Conservation (phyloP, 1,284 basidiomycete genomes). For the Butyriboletus appendiculatus region DNA sequence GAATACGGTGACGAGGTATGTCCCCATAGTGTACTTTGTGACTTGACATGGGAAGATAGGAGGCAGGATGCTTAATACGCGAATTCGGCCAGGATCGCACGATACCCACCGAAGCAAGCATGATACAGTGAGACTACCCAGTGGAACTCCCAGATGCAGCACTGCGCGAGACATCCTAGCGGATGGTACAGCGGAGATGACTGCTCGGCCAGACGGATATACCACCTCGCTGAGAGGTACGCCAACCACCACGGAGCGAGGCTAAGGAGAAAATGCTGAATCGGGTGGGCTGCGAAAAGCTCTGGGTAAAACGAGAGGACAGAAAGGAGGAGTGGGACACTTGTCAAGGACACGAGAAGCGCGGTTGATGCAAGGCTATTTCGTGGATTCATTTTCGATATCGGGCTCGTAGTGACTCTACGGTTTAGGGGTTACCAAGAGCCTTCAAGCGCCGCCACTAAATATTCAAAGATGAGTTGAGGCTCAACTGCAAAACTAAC, state of each 20-base stretch:
- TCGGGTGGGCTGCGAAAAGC: slow-evolving; percentile 12
- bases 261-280: slow-evolving; percentile 17
- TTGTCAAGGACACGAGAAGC: slow-evolving; percentile 18
- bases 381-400: slow-evolving; percentile 10
- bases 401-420: not conserved
- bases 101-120: slow-evolving; percentile 22
- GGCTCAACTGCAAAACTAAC: no score
- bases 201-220: slow-evolving; percentile 21
- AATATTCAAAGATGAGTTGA: not conserved
- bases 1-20: slow-evolving; percentile 26
- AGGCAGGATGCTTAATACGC: not conserved
- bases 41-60: slow-evolving; percentile 4
- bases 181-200: slow-evolving; percentile 32
- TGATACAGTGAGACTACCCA: slow-evolving; percentile 24
- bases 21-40: slow-evolving; percentile 14
- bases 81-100: not conserved
- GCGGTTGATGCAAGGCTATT: not conserved
- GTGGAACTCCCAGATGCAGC: slow-evolving; percentile 28
- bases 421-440: slow-evolving; percentile 10
- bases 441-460: slow-evolving; percentile 7
- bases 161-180: slow-evolving; percentile 27
- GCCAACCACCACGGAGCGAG: slow-evolving; percentile 27
- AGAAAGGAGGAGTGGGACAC: slow-evolving; percentile 20
- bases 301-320: slow-evolving; percentile 15
- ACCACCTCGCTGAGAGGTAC: slow-evolving; percentile 24